A percentile compares a stretch with the other conserved stretches of the same genome.
phyloP scores from a whole-genome alignment of 2,329 filamentous ascomycete genomes.

The Xylaria arbuscula region DNA sequence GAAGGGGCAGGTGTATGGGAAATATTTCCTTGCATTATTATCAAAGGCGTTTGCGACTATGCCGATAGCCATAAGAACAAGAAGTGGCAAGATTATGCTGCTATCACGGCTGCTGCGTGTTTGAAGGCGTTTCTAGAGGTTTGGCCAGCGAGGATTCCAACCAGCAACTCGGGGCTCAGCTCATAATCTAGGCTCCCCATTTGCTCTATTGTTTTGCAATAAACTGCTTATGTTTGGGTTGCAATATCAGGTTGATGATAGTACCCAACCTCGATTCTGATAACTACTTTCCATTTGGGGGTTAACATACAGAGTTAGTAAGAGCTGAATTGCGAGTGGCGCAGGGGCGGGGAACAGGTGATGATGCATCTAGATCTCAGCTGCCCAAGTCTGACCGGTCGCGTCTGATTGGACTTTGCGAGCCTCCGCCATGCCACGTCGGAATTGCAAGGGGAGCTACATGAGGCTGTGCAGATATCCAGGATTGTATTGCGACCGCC shows the following conservation, averaged over 20 bases:
- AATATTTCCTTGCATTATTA: slow-evolving; percentile 25
- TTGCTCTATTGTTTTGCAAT: neutral
- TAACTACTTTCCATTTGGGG: too few relatives aligned
- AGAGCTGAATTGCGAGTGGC: neutral
- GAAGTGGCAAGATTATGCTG: slow-evolving; percentile 26
- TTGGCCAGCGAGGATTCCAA: slow-evolving; percentile 7
- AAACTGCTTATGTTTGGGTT: neutral
- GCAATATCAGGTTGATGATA: neutral
- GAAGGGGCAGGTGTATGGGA: slow-evolving; percentile 48
- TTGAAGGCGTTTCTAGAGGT: slow-evolving; percentile 23
- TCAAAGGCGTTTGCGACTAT: slow-evolving; percentile 30
- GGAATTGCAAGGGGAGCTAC: neutral
- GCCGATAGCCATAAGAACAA: slow-evolving; percentile 33
- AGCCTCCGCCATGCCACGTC: neutral
- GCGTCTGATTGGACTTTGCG: slow-evolving; percentile 7
- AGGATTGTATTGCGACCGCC: neutral
- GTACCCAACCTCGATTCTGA: neutral
- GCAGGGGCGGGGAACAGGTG: neutral
- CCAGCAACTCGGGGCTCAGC: neutral
- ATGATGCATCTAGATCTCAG: neutral
- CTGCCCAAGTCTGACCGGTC: neutral
- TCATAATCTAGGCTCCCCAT: neutral
- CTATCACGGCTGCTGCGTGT: slow-evolving; percentile 23
- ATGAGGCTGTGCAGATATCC: neutral
- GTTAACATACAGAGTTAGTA: neutral